Conservation (phyloP, 257 asterid species). For the Catharanthus roseus region DNA sequence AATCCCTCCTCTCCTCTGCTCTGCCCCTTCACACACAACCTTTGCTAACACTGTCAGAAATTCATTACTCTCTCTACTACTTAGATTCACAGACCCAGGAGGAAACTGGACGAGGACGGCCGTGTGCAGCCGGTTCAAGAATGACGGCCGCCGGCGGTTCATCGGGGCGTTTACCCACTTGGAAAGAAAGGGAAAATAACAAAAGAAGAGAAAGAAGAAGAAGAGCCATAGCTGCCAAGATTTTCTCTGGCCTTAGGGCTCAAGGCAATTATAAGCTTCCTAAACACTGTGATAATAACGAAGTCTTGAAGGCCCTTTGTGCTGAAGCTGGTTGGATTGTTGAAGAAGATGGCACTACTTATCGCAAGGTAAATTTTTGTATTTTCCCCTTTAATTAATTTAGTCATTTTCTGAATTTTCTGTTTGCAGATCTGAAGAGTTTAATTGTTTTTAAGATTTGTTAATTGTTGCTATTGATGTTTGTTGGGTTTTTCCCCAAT, state of each 20-base stretch:
- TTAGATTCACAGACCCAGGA: not conserved
- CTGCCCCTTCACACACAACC: too few relatives aligned
- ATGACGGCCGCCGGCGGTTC: slow-evolving; percentile 27
- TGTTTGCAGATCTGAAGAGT: not conserved
- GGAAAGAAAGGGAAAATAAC: slow-evolving; percentile 89
- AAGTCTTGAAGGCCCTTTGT: slow-evolving; percentile 79
- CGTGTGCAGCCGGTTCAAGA: not conserved
- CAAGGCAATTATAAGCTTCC: slow-evolving; percentile 73
- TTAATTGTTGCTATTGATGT: not conserved
- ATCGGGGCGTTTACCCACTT: slow-evolving; percentile 46
- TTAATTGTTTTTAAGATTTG: not conserved
- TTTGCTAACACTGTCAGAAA: not conserved
- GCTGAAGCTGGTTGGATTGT: slow-evolving; percentile 80
- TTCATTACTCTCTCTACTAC: not conserved
- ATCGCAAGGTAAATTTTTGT: slow-evolving; percentile 45
- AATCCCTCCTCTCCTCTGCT: not conserved
- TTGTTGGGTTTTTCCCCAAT: not conserved
- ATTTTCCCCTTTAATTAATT: not conserved
- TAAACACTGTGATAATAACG: slow-evolving; percentile 76
- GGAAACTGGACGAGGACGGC: not conserved
- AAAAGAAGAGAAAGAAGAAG: slow-evolving; percentile 67
- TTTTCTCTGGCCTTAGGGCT: slow-evolving; percentile 64
- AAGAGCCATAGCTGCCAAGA: slow-evolving; percentile 79
- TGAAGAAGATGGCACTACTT: slow-evolving; percentile 81
- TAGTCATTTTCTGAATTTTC: not conserved